These are phyloP conservation scores for Colletotrichum simmondsii DNA, from an alignment of 2,329 filamentous ascomycete species.

Conservation along the genomic window DNA sequence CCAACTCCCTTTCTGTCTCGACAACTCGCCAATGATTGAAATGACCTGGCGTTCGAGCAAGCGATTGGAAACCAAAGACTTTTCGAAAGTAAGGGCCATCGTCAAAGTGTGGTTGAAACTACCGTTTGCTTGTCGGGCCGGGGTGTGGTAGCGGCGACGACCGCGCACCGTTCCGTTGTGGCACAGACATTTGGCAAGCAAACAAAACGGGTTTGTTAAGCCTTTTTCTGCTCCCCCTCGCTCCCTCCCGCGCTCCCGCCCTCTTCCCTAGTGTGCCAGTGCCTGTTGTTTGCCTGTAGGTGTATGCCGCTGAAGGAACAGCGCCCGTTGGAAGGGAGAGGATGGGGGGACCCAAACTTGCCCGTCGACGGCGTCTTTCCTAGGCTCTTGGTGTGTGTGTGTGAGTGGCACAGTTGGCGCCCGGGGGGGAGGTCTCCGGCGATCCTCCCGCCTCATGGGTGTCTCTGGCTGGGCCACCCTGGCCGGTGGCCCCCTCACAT, in stretches of 20 bases:
- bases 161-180: not conserved
- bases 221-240: not conserved
- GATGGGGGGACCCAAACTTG: not conserved
- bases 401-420: slow-evolving; percentile 2
- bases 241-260: slow-evolving; percentile 9
- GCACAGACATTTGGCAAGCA: slow-evolving; percentile 10
- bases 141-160: not conserved
- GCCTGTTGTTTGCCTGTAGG: not conserved
- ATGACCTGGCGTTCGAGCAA: not conserved
- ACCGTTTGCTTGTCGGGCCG: not conserved
- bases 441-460: slow-evolving; percentile 21
- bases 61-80: not conserved
- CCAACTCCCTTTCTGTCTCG: not conserved
- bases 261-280: not conserved
- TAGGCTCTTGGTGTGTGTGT: not conserved
- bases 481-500: not conserved
- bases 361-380: not conserved
- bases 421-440: slow-evolving; percentile 12
- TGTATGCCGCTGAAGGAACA: not conserved
- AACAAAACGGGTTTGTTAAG: not conserved
- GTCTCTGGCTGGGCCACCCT: not conserved
- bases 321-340: not conserved
- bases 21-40: not conserved
- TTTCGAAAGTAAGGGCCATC: not conserved
- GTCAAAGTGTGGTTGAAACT: not conserved